Evolutionary conservation across 2,329 filamentous ascomycete species (phyloP), one percentile per base, ranked within the genome.

Genomic region (Mycosphaerella arachidis): DNA sequence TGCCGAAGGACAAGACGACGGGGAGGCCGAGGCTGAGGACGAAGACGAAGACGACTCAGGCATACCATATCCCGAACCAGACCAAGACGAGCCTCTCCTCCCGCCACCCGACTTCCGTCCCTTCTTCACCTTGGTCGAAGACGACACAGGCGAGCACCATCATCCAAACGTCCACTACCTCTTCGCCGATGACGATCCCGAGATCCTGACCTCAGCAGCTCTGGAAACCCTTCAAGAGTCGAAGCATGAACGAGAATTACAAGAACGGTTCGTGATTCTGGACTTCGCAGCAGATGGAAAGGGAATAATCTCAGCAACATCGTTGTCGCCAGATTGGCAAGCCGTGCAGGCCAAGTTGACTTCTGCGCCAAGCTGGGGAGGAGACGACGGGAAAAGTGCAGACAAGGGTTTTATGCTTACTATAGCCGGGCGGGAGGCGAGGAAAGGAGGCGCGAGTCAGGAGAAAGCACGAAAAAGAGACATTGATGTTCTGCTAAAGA

Each of bases 151-250:
- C 68, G 84, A 90, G 50, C 89, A 91, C 63, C 82, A 91, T 69
- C 92, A 97, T 73, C 94, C 93, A 1, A 86, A 85, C 56, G 86
- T 96, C 1, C 91, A 93, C 77, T 97, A 97, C 77, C 84, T 97
- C 70, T 97, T 99, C 78, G 85, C 85, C 67, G 92, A 97, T 74
- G 94, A 97, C 75, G 92, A 97, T 71, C 84, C 86, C 1, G 89
- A 92, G 51, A 79, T 89, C 48, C 79, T 96, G 40, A 89, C 89
- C 1, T 82, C 85, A 40, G 86, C 89, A 1, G 82, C 82, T 5
- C 74, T 87, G 60, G 79, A 80, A 35, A 79, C 81, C 20, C 72
- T 86, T 27, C 75, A 84, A 77, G 59, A 76, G 79, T 74, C 60
- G 12, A 67, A 72, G n/a, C 66, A 66, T 5, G 63, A 59, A 27